A percentile compares a stretch with the other conserved stretches of the same genome.
These are phyloP conservation scores for Pleoardoris graminearum DNA, from an alignment of 2,329 filamentous ascomycete species.

Conservation along the genomic window DNA sequence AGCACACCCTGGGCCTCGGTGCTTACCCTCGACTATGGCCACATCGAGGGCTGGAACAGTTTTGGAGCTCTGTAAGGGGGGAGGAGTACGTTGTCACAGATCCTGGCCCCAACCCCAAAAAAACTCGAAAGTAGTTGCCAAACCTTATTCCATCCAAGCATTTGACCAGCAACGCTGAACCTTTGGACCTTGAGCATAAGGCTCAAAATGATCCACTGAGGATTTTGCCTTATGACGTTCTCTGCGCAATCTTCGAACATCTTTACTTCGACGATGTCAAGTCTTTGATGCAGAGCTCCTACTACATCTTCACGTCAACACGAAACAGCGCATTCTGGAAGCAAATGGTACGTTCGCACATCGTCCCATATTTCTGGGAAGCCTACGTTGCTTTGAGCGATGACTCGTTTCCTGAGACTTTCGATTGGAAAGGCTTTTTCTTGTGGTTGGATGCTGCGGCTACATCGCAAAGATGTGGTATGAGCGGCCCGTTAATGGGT, in stretches of 20 bases:
- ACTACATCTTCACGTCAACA: background rate
- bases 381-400: background rate
- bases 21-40: slow-evolving; percentile 21
- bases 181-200: background rate
- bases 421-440: slow-evolving; percentile 8
- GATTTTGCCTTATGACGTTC: slow-evolving; percentile 3
- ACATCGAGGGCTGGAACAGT: slow-evolving; percentile 8
- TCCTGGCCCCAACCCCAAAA: background rate
- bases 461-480: slow-evolving; percentile 12
- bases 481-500: slow-evolving; percentile 24
- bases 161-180: background rate
- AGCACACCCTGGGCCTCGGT: background rate
- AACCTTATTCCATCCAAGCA: background rate
- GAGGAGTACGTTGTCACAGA: slow-evolving; percentile 17
- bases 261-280: background rate
- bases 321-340: slow-evolving; percentile 6
- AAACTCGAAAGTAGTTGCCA: background rate
- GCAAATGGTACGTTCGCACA: slow-evolving; percentile 1
- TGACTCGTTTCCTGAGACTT: background rate
- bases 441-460: slow-evolving; percentile 22
- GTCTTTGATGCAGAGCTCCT: slow-evolving; percentile 5
- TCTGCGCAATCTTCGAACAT: slow-evolving; percentile 2
- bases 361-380: slow-evolving; percentile 9
- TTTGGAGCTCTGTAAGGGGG: slow-evolving; percentile 18
- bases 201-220: slow-evolving; percentile 1